These are phyloP conservation scores for Boletales sp. DNA, from an alignment of 768 basidiomycete species.

Conservation along the genomic window DNA sequence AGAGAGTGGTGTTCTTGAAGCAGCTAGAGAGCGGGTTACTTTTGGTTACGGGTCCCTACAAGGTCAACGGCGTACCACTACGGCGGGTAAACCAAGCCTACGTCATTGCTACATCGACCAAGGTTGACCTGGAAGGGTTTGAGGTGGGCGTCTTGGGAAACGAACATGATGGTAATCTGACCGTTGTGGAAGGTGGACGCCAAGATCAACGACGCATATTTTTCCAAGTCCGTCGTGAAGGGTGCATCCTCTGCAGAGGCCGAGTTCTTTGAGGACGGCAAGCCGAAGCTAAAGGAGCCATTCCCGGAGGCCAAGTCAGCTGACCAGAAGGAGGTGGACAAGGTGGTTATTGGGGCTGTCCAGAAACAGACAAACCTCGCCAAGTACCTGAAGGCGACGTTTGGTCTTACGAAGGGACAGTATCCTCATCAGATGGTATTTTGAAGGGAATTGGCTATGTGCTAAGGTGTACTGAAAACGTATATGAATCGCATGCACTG, in stretches of 20 bases:
- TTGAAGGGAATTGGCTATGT: conserved; percentile 41
- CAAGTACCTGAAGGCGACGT: conserved; percentile 91
- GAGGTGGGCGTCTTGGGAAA: conserved; percentile 50
- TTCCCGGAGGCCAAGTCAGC: conserved; percentile 83
- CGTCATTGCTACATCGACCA: conserved; percentile 97
- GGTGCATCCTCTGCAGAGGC: conserved; percentile 81
- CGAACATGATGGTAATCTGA: not conserved
- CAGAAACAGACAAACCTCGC: conserved; percentile 88
- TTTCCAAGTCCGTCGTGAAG: conserved; percentile 74
- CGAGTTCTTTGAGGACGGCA: conserved; percentile 95
- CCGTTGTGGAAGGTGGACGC: conserved; percentile 60
- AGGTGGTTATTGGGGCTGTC: conserved; percentile 73
- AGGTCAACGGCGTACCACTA: conserved; percentile 97
- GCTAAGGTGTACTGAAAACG: no score
- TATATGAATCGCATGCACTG: no score
- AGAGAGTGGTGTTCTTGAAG: conserved; percentile 98
- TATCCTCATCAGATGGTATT: conserved; percentile 93
- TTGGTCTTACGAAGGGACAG: conserved; percentile 95
- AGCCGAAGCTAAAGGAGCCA: conserved; percentile 84
- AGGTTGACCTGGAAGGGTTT: conserved; percentile 73
- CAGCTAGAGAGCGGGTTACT: conserved; percentile 89
- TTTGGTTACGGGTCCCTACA: conserved; percentile 96
- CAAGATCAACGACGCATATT: conserved; percentile 93
- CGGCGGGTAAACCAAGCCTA: conserved; percentile 98
- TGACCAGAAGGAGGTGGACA: conserved; percentile 89